Base-by-base conservation (phyloP, 2,329 filamentous ascomycete genomes). In the Ophiognomonia clavigignenti-juglandacearum region DNA sequence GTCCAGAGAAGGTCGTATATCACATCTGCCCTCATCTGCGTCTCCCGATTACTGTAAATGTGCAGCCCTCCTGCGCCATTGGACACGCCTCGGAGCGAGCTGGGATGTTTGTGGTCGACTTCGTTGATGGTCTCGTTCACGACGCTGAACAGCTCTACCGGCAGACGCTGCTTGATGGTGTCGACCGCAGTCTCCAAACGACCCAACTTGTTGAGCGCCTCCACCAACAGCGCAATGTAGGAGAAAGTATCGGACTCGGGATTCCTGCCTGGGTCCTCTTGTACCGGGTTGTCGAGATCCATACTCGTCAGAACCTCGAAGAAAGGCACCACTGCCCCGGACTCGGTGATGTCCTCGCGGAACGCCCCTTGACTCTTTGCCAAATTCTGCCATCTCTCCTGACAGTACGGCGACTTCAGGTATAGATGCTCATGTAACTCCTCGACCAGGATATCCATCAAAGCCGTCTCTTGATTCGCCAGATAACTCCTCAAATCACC, bases 391-490 rank as follows among this genome's bases (percentile, higher is more conserved):
- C 93, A 98, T 56, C 93, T 78, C 62, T 96, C 89, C 62, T 96
- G 90, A 61, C 92, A 97, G 63, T 98, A 98, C 0, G 92, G 93
- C 4, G 92, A 97, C 64, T 97, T 97, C 32, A 98, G 80, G 62
- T 98, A 98, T 4, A 98, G 75, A 67, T 98, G 93, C 63, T 95
- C 93, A 62, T 98, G 93, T 27, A 98, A 74, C 65, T 98, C 93
- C 63, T 98, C 93, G n/a, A 97, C 83, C 47, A 98, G 65, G 44
- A 97, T 97, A 61, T 98, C 93, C 60, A 92, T 92, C 53, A 98
- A 70, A 0, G 88, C 81, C 23, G 85, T 87, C 68, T 98, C 93
- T 63, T 98, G 95, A 61, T 96, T 97, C 50, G 83, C 83, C 48
- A 98, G 81, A 60, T 97, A 97, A 58, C 83, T 83, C 47, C 89